A percentile compares a stretch with the other conserved stretches of the same genome.
Evolutionary conservation across 129 eudicot species (phyloP).

Genomic region (Logfia minima): DNA sequence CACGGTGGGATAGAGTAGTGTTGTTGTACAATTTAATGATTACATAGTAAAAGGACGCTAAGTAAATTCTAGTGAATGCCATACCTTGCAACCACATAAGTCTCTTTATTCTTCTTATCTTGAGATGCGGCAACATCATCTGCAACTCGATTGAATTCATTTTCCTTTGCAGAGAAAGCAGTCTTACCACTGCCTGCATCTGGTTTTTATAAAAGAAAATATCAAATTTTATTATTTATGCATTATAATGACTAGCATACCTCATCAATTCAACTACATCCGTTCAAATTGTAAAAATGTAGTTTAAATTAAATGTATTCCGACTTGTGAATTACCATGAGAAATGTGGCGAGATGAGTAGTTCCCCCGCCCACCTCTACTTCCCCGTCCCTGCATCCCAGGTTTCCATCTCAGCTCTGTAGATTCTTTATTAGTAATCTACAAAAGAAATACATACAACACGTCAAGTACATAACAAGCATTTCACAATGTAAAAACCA

Average conservation of each 20-base stretch:
- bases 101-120: constrained; percentile 47
- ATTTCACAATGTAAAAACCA: not conserved
- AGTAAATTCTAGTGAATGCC: constrained; percentile 16
- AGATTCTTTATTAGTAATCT: constrained; percentile 59
- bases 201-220: constrained; percentile 22
- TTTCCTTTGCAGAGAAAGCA: constrained; percentile 52
- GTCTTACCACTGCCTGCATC: constrained; percentile 66
- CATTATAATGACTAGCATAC: not conserved
- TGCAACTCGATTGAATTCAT: constrained; percentile 45
- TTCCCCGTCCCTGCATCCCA: constrained; percentile 63
- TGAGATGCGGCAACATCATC: constrained; percentile 40
- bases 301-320: not conserved
- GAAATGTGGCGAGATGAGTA: constrained; percentile 48
- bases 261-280: constrained; percentile 1
- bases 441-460: constrained; percentile 19
- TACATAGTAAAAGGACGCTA: not conserved
- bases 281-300: not conserved
- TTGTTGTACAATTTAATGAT: not conserved
- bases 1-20: too few species aligned
- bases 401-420: constrained; percentile 70
- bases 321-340: constrained; percentile 50
- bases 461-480: constrained; percentile 12
- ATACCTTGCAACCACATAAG: constrained; percentile 45
- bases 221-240: not conserved
- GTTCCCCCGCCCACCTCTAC: constrained; percentile 64